Conservation (phyloP, 139 green algal species). For the Chlorella sp. region DNA sequence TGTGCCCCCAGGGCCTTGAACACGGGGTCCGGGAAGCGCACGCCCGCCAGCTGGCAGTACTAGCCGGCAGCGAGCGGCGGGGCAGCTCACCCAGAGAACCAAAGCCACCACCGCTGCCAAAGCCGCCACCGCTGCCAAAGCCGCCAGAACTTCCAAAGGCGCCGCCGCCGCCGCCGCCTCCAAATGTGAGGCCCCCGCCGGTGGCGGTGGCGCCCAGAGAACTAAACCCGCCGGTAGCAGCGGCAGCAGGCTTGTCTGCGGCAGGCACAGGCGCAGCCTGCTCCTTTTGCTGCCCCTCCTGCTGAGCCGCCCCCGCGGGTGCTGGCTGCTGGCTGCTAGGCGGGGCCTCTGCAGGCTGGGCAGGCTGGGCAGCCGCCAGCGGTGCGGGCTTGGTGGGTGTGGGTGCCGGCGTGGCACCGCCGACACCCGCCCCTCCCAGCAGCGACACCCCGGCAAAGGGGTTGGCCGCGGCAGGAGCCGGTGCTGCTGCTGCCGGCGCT, state of each 20-base stretch:
- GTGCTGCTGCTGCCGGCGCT: neutral
- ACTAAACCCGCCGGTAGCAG: slow-evolving; percentile 30
- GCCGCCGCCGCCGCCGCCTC: slow-evolving; percentile 4
- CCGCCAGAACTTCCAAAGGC: slow-evolving; percentile 9
- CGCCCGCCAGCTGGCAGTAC: neutral
- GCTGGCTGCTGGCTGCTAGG: neutral
- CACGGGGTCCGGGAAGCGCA: no score
- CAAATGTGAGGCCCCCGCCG: slow-evolving; percentile 2
- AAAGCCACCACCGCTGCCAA: slow-evolving; percentile 11
- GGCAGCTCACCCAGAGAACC: neutral
- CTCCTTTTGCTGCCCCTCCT: slow-evolving; percentile 10
- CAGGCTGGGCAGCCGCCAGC: neutral
- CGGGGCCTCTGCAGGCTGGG: neutral
- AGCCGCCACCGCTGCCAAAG: slow-evolving; percentile 18
- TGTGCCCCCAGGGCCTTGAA: no score
- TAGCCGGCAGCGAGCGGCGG: neutral
- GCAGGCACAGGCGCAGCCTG: neutral
- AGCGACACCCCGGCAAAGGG: slow-evolving; percentile 46
- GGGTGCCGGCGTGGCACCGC: slow-evolving; percentile 2
- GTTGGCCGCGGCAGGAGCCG: slow-evolving; percentile 26
- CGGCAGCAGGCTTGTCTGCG: slow-evolving; percentile 14
- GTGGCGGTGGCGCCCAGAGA: neutral
- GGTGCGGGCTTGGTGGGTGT: neutral
- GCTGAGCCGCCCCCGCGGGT: neutral
- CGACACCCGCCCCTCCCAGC: neutral